Conservation (phyloP, 164 flowering plant species). For the Nelumbo lutea region DNA sequence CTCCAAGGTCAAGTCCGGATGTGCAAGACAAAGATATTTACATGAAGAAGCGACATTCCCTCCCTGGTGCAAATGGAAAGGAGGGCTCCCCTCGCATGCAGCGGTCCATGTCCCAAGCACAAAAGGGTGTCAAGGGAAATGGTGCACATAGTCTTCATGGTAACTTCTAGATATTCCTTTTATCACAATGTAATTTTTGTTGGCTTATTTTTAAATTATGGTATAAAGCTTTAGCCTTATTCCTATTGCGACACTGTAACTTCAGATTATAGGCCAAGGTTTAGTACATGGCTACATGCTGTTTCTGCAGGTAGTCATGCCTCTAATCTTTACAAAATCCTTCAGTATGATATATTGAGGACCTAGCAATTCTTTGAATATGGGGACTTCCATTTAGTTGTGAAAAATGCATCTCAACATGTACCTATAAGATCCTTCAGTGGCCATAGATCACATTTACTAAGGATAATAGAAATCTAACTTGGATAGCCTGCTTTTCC, state of each 20-base stretch:
- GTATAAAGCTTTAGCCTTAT: neutral
- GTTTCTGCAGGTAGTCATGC: too few species aligned
- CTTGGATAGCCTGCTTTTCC: neutral
- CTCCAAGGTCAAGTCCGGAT: constrained; percentile 91
- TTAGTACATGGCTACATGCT: too few species aligned
- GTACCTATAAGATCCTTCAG: too few species aligned
- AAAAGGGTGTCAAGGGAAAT: constrained; percentile 60
- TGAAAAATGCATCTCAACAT: neutral
- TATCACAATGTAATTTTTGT: too few species aligned
- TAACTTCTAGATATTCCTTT: constrained; percentile 21
- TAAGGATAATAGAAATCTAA: neutral
- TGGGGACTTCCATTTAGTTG: neutral
- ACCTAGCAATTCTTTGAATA: too few species aligned
- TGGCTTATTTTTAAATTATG: too few species aligned
- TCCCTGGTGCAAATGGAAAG: constrained; percentile 68
- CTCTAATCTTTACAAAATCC: too few species aligned
- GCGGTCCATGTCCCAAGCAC: constrained; percentile 60
- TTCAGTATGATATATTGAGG: too few species aligned
- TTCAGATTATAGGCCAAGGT: neutral
- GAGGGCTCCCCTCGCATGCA: constrained; percentile 78
- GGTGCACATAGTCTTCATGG: constrained; percentile 45
- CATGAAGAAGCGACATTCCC: constrained; percentile 70
- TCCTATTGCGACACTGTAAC: neutral
- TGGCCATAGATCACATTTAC: too few species aligned
- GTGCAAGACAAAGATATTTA: constrained; percentile 60